phyloP scores from a whole-genome alignment of 768 basidiomycete genomes.

The Obba rivulosa region DNA sequence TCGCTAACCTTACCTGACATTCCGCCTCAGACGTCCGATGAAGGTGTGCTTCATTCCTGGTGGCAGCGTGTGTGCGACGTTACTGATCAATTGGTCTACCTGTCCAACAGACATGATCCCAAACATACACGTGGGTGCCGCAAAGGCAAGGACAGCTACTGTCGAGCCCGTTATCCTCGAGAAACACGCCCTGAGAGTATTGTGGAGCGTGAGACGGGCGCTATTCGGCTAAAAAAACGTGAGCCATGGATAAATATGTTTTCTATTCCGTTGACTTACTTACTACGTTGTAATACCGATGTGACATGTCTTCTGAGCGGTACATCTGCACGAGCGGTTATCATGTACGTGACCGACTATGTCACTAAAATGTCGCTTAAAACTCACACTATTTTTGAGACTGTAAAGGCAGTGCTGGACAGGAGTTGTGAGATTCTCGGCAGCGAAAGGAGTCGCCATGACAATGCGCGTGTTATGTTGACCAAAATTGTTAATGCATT shows the following conservation, averaged over 20 bases:
- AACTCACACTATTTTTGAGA: constrained; percentile 32
- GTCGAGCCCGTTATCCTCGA: constrained; percentile 32
- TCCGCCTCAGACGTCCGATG: no score
- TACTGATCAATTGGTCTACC: constrained; percentile 5
- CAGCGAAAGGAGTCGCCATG: background rate
- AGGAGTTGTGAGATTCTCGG: constrained; percentile 18
- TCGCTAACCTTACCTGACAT: no score
- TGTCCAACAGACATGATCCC: constrained; percentile 3
- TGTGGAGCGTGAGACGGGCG: constrained; percentile 27
- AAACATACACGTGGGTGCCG: constrained; percentile 18
- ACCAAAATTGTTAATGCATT: constrained; percentile 33
- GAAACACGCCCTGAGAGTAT: constrained; percentile 16
- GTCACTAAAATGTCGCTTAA: constrained; percentile 36
- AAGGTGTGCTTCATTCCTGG: background rate
- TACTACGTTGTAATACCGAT: constrained; percentile 35
- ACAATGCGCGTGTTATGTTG: constrained; percentile 27
- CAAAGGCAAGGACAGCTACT: constrained; percentile 24
- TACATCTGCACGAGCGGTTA: constrained; percentile 32
- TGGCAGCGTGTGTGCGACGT: background rate
- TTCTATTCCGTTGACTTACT: constrained; percentile 25
- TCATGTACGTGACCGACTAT: constrained; percentile 38
- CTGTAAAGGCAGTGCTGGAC: constrained; percentile 19
- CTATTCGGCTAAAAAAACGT: constrained; percentile 21
- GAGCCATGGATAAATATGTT: constrained; percentile 35
- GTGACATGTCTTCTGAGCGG: constrained; percentile 33